Evolutionary conservation across 2,329 filamentous ascomycete species (phyloP), one percentile per base, ranked within the genome.

Genomic region (Gaeumannomyces tritici): DNA sequence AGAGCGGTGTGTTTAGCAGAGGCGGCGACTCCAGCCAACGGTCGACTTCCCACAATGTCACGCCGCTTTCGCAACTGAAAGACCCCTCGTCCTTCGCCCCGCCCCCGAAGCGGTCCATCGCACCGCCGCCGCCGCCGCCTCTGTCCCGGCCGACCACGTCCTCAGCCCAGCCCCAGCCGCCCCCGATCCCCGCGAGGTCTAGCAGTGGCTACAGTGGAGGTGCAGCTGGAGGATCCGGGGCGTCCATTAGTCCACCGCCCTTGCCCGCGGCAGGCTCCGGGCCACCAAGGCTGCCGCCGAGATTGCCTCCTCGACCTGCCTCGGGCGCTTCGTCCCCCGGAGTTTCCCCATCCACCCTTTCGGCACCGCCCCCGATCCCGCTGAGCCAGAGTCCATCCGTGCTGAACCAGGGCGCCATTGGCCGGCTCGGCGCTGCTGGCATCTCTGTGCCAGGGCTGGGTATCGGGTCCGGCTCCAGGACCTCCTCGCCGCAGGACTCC

Each of bases 61-160:
- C 80, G 21, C 91, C 92, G 1, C 76, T 96, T 56, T 80, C 85
- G 11, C 80, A 84, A 4, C 80, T 96, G 33, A 87, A 85, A 71
- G 91, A 96, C 71, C 92, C 91, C 1, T 73, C 84, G 1, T 83
- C 85, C 21, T 96, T 96, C 71, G 91, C 84, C 2, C 90, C 91
- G 28, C 92, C 92, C 29, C 92, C 92, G 0, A 93, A 85, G 69
- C 89, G 83, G 65, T 73, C 71, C 15, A 59, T 59, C 27, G 31
- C 47, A 6, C 58, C 58, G 24, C 55, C 54, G 58, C 68, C 47
- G 65, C 72, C 33, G 33, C 33, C 33, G 33, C 33, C 33, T 3
- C 33, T 72, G 42, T 24, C 60, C 55, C 62, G 59, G 15, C 51
- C 57, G 15, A 63, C 63, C 57, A 58, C 57, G 2, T 28, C 60